A percentile compares a stretch with the other conserved stretches of the same genome.
These are phyloP conservation scores for Cubamyces sp. DNA, from an alignment of 768 basidiomycete species.

Conservation along the genomic window DNA sequence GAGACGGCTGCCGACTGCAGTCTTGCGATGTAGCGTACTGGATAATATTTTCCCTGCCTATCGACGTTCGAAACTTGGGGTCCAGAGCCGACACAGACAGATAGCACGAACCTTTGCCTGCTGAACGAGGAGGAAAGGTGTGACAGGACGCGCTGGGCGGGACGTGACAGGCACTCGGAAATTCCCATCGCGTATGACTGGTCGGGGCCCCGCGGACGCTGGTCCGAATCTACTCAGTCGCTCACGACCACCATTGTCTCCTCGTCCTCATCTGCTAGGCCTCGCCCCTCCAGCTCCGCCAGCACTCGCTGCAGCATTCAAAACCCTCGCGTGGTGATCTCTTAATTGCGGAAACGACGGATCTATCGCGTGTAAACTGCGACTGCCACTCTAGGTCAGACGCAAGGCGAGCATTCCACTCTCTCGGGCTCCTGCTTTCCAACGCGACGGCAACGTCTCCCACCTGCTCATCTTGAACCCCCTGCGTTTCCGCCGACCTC, in stretches of 20 bases:
- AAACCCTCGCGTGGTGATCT: neutral
- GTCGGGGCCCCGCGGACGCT: neutral
- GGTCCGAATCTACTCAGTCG: neutral
- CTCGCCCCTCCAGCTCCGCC: conserved; percentile 2
- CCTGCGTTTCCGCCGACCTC: conserved; percentile 4
- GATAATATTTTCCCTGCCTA: too few relatives aligned
- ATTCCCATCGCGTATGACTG: conserved; percentile 2
- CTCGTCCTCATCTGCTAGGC: neutral
- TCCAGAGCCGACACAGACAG: neutral
- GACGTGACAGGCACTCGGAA: conserved; percentile 10
- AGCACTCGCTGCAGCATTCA: neutral
- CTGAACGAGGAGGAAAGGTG: neutral
- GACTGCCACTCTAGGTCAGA: neutral
- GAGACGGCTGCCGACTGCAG: conserved; percentile 12
- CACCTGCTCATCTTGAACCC: conserved; percentile 16
- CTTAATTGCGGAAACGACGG: neutral
- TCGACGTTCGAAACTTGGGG: too few relatives aligned
- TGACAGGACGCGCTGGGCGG: conserved; percentile 14
- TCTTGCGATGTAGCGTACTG: too few relatives aligned
- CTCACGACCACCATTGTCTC: neutral
- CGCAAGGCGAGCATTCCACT: conserved; percentile 15
- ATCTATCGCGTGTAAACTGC: conserved; percentile 8
- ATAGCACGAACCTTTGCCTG: neutral
- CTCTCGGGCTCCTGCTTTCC: conserved; percentile 21
- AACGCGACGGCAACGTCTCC: conserved; percentile 23